A percentile compares a stretch with the other conserved stretches of the same genome.
phyloP scores from a whole-genome alignment of 2,329 filamentous ascomycete genomes.

The Aspergillus persii region DNA sequence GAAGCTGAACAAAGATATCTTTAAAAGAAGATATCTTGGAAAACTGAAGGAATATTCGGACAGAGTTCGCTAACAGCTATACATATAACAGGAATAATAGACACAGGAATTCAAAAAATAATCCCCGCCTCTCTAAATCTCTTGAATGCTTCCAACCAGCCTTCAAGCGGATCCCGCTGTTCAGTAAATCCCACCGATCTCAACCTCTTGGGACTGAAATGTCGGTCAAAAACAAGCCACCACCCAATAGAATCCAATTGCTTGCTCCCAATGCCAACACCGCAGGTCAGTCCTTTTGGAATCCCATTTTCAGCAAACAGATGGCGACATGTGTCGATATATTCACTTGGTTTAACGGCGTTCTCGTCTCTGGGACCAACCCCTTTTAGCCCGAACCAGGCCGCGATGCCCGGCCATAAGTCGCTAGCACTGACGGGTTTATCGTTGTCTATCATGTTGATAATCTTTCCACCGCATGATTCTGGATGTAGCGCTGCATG shows the following conservation, averaged over 20 bases:
- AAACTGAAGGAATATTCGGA: no score
- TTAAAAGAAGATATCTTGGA: no score
- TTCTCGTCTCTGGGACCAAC: slow-evolving; percentile 16
- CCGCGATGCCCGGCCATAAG: slow-evolving; percentile 28
- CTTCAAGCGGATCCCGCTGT: slow-evolving; percentile 35
- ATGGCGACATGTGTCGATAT: slow-evolving; percentile 27
- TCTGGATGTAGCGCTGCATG: slow-evolving; percentile 27
- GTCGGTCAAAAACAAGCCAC: slow-evolving; percentile 50
- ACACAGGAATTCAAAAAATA: slow-evolving; percentile 29
- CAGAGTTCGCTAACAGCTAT: no score
- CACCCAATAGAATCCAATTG: slow-evolving; percentile 47
- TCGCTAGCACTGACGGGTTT: slow-evolving; percentile 23
- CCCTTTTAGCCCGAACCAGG: slow-evolving; percentile 31
- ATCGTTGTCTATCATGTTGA: slow-evolving; percentile 30
- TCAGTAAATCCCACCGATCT: slow-evolving; percentile 41
- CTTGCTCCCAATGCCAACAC: slow-evolving; percentile 38
- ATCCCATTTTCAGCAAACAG: slow-evolving; percentile 28
- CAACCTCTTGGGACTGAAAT: slow-evolving; percentile 45
- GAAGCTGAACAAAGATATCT: no score
- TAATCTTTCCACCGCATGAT: slow-evolving; percentile 21
- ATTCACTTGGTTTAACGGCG: slow-evolving; percentile 11
- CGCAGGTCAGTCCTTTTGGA: slow-evolving; percentile 25
- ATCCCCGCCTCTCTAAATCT: slow-evolving; percentile 43
- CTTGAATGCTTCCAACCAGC: slow-evolving; percentile 43
- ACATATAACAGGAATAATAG: no score